Evolutionary conservation across 1,139 yeast genomes (phyloP).

Genomic region (Scheffersomyces illinoinensis): DNA sequence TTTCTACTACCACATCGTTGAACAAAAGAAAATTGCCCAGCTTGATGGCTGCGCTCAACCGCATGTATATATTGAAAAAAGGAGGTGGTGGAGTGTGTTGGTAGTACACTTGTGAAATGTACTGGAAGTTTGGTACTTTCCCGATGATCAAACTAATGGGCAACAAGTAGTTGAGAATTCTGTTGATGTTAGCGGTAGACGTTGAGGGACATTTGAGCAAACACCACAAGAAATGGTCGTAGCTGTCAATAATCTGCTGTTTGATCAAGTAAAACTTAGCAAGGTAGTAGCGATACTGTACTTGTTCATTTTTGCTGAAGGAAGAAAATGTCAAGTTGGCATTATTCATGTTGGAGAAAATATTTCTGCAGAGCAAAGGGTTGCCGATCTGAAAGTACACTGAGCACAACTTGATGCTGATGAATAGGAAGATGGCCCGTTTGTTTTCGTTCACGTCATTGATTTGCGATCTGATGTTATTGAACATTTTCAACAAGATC

Average conservation of each 20-base stretch:
- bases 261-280: slow-evolving; percentile 67
- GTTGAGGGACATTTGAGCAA: slow-evolving; percentile 41
- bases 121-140: slow-evolving; percentile 39
- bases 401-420: slow-evolving; percentile 61
- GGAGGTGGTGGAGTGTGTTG: slow-evolving; percentile 20
- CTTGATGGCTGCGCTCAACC: slow-evolving; percentile 33
- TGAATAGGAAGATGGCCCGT: slow-evolving; percentile 52
- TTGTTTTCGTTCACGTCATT: slow-evolving; percentile 49
- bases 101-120: slow-evolving; percentile 21
- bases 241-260: slow-evolving; percentile 57
- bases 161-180: slow-evolving; percentile 51
- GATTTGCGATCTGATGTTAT: slow-evolving; percentile 60
- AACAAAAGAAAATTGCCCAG: slow-evolving; percentile 44
- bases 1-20: slow-evolving; percentile 23
- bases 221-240: slow-evolving; percentile 65
- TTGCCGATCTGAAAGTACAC: slow-evolving; percentile 63
- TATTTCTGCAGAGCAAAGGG: slow-evolving; percentile 71
- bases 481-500: slow-evolving; percentile 59
- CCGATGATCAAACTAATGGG: slow-evolving; percentile 62
- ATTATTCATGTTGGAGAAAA: slow-evolving; percentile 71
- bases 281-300: slow-evolving; percentile 67
- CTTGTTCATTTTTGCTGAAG: slow-evolving; percentile 53
- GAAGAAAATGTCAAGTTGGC: slow-evolving; percentile 48
- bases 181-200: slow-evolving; percentile 27
- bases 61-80: slow-evolving; percentile 36